A percentile compares a stretch with the other conserved stretches of the same genome.
Evolutionary conservation across 768 basidiomycete species (phyloP).

Genomic region (Termitomyces sp.): DNA sequence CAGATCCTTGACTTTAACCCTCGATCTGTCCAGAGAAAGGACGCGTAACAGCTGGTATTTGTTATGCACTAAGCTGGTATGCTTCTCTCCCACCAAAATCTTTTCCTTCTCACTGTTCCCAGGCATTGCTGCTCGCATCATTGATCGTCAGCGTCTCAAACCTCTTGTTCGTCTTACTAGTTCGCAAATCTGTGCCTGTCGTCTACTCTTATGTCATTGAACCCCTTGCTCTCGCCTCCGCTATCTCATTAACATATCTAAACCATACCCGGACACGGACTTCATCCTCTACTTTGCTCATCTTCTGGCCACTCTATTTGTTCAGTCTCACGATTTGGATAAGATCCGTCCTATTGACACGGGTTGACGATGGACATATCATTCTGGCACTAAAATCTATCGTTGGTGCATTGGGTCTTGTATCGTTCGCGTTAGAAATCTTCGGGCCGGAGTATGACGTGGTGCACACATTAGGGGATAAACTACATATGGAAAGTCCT

Average conservation of each 20-base stretch:
- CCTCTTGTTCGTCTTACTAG: conserved; percentile 31
- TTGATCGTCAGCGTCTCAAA: conserved; percentile 39
- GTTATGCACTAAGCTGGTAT: conserved; percentile 61
- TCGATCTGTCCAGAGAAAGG: conserved; percentile 22
- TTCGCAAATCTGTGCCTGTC: conserved; percentile 34
- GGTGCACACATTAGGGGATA: conserved; percentile 20
- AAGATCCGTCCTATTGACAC: conserved; percentile 42
- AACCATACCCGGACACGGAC: conserved; percentile 69
- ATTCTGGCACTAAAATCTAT: conserved; percentile 41
- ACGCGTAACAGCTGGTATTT: conserved; percentile 45
- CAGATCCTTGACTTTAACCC: conserved; percentile 26
- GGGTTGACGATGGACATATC: conserved; percentile 24
- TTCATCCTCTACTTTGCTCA: conserved; percentile 66
- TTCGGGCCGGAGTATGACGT: conserved; percentile 55
- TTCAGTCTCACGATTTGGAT: conserved; percentile 47
- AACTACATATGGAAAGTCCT: conserved; percentile 56
- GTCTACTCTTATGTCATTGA: conserved; percentile 53
- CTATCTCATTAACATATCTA: conserved; percentile 48
- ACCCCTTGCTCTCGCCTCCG: conserved; percentile 42
- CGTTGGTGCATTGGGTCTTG: conserved; percentile 37
- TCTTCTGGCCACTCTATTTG: conserved; percentile 79
- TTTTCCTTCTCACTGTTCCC: not conserved
- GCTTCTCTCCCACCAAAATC: conserved; percentile 19
- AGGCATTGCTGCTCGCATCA: conserved; percentile 48
- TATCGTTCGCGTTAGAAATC: conserved; percentile 63